Percentiles rank a stretch among this genome's conserved stretches.
These are phyloP conservation scores for Phytophthora agathidicida DNA, from an alignment of 352 stramenopile genomes.

Conservation along the genomic window DNA sequence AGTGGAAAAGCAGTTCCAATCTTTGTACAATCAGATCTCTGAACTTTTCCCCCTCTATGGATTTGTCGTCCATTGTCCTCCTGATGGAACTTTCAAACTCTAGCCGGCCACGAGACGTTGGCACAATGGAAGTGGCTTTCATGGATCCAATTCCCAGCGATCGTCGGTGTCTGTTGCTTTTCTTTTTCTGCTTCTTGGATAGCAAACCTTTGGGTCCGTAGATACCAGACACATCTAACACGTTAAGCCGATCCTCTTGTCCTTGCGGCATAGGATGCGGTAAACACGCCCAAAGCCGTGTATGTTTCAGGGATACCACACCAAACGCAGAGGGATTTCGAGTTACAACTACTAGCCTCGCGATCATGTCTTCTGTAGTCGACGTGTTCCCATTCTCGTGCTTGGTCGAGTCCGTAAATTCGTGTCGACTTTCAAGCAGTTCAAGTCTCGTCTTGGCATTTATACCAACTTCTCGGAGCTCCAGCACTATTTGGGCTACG, in stretches of 20 bases:
- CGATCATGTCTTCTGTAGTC: neutral
- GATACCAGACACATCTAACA: neutral
- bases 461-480: slow-evolving; percentile 12
- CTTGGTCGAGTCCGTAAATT: too few species aligned
- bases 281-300: slow-evolving; percentile 6
- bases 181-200: neutral
- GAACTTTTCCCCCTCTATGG: neutral
- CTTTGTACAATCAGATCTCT: slow-evolving; percentile 15
- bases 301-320: neutral
- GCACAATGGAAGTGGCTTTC: neutral
- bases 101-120: too few species aligned
- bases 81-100: too few species aligned
- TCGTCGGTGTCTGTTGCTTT: too few species aligned
- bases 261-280: slow-evolving; percentile 2
- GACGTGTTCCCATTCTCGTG: neutral
- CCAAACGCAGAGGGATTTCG: slow-evolving; percentile 1
- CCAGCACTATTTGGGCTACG: slow-evolving; percentile 9
- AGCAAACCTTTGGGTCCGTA: neutral
- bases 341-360: neutral
- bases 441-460: slow-evolving; percentile 3
- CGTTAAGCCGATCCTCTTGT: neutral
- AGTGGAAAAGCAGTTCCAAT: slow-evolving; percentile 41
- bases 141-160: too few species aligned
- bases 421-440: neutral
- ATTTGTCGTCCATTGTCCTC: too few species aligned